phyloP scores from a whole-genome alignment of 1,284 basidiomycete genomes.

The Ceratobasidium sp. region DNA sequence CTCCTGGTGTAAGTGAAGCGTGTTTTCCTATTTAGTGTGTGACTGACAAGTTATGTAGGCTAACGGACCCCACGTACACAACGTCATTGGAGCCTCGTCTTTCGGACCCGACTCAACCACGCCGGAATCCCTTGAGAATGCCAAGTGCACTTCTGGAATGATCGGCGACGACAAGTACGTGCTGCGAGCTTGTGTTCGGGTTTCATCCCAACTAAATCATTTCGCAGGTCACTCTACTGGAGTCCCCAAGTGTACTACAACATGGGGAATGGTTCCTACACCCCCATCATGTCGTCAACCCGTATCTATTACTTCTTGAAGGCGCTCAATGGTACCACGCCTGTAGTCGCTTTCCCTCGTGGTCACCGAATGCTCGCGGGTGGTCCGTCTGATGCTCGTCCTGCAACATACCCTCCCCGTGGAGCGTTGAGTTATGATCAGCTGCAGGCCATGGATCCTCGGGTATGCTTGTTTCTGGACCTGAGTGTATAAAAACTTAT shows the following conservation, averaged over 20 bases:
- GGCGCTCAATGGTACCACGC: conserved; percentile 23
- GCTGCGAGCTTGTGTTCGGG: neutral
- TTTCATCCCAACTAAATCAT: neutral
- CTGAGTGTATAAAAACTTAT: neutral
- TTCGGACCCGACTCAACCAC: conserved; percentile 26
- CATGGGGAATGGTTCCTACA: conserved; percentile 1
- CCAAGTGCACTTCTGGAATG: conserved; percentile 31
- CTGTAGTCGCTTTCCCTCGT: conserved; percentile 29
- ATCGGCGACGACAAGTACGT: conserved; percentile 31
- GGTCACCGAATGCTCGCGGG: conserved; percentile 27
- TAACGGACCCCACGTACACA: conserved; percentile 24
- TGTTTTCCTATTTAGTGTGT: neutral
- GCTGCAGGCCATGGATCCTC: conserved; percentile 41
- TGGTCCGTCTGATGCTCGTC: neutral
- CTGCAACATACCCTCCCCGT: conserved; percentile 6
- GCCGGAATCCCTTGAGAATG: neutral
- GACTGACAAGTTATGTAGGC: neutral
- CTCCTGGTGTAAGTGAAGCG: conserved; percentile 11
- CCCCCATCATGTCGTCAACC: neutral
- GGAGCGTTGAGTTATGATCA: conserved; percentile 36
- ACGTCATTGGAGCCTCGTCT: conserved; percentile 20
- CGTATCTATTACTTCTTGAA: conserved; percentile 44
- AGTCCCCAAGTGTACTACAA: conserved; percentile 22
- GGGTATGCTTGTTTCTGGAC: no score
- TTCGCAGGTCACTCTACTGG: conserved; percentile 34